Percentiles rank a stretch among this genome's conserved stretches.
Conservation (phyloP, 352 stramenopile species). For the Phytophthora cactorum region DNA sequence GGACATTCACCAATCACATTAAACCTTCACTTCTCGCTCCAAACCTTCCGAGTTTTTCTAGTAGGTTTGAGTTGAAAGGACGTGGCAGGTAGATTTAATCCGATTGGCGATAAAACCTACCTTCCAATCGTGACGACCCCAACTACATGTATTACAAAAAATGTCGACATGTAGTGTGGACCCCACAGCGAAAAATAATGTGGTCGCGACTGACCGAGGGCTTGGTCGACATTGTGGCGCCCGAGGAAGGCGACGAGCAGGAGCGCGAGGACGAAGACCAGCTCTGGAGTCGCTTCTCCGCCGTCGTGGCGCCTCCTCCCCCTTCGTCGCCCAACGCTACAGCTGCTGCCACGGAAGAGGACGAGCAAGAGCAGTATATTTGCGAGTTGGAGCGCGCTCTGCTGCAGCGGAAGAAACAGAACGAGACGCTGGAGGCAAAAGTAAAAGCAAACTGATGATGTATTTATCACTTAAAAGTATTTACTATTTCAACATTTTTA, state of each 20-base stretch:
- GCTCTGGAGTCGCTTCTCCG: slow-evolving; percentile 48
- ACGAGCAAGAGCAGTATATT: slow-evolving; percentile 85
- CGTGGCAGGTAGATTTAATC: too few species aligned
- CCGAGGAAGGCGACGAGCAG: slow-evolving; percentile 43
- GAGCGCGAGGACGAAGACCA: slow-evolving; percentile 35
- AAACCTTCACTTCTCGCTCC: too few species aligned
- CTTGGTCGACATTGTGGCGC: slow-evolving; percentile 75
- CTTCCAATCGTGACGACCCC: too few species aligned
- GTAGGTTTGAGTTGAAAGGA: too few species aligned
- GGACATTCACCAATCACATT: too few species aligned
- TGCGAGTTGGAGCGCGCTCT: slow-evolving; percentile 75
- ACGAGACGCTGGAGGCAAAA: slow-evolving; percentile 59
- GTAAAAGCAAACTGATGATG: slow-evolving; percentile 17
- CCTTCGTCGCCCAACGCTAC: slow-evolving; percentile 1
- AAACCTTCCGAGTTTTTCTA: too few species aligned
- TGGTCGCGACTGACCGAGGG: slow-evolving; percentile 70
- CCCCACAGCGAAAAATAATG: slow-evolving; percentile 35
- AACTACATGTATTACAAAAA: too few species aligned
- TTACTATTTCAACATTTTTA: neutral
- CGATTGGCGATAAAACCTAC: too few species aligned
- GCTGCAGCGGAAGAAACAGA: slow-evolving; percentile 79
- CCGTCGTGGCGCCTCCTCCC: slow-evolving; percentile 59
- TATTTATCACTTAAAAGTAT: neutral
- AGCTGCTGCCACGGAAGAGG: slow-evolving; percentile 38
- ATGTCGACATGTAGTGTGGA: neutral